A percentile compares a stretch with the other conserved stretches of the same genome.
These are phyloP conservation scores for Aureobasidium sp. DNA, from an alignment of 2,329 filamentous ascomycete species.

Conservation along the genomic window DNA sequence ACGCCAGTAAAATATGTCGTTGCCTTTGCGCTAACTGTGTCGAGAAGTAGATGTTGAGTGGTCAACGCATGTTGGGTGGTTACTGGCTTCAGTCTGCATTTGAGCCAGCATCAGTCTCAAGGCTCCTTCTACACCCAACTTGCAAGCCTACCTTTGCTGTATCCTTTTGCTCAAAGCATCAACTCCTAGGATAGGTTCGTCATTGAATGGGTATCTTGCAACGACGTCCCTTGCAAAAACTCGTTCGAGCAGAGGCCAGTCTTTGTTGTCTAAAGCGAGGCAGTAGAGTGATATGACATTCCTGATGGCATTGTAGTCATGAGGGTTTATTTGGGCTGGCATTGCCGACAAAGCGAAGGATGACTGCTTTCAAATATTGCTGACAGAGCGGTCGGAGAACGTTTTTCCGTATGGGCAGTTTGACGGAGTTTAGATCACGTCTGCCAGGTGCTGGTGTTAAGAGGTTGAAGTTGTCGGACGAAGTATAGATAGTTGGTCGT, in stretches of 20 bases:
- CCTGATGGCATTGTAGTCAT: slow-evolving; percentile 35
- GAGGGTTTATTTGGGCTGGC: slow-evolving; percentile 17
- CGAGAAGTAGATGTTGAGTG: slow-evolving; percentile 27
- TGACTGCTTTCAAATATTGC: background rate
- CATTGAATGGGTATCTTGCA: slow-evolving; percentile 33
- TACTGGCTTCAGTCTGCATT: slow-evolving; percentile 32
- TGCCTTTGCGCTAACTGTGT: slow-evolving; percentile 26
- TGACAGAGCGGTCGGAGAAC: background rate
- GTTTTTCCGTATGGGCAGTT: too few relatives aligned
- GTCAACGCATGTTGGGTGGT: slow-evolving; percentile 38
- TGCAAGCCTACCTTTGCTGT: slow-evolving; percentile 25
- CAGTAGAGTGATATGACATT: slow-evolving; percentile 39
- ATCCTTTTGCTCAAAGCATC: slow-evolving; percentile 25
- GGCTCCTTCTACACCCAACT: too few relatives aligned
- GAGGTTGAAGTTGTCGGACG: background rate
- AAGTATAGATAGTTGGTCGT: background rate
- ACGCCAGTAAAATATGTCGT: slow-evolving; percentile 37
- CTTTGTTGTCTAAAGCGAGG: slow-evolving; percentile 38
- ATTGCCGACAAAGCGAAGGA: background rate
- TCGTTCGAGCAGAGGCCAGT: slow-evolving; percentile 31
- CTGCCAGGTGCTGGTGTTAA: background rate
- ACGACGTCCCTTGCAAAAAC: slow-evolving; percentile 37
- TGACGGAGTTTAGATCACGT: background rate
- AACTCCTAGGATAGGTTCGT: slow-evolving; percentile 28
- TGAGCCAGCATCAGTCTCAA: background rate